These are phyloP conservation scores for Eucalyptus curtisii DNA, from an alignment of 345 rosid species.

Conservation along the genomic window DNA sequence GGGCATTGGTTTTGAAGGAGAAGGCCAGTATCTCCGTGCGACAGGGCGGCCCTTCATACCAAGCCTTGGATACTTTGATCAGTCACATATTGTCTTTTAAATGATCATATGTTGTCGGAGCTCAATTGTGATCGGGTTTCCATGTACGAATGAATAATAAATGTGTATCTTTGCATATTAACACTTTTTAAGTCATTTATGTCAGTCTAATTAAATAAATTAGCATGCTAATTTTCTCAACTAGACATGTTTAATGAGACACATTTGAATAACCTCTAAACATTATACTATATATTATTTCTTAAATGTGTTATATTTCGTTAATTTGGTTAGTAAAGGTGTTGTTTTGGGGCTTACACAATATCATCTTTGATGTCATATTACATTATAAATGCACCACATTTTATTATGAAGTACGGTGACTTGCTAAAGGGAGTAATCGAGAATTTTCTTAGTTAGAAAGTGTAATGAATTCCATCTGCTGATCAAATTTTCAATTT, in stretches of 20 bases:
- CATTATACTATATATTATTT: background rate
- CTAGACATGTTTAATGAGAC: background rate
- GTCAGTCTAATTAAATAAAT: background rate
- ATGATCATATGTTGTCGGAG: background rate
- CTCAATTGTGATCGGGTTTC: background rate
- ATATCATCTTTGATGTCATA: background rate
- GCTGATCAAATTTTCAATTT: no score
- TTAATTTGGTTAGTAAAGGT: background rate
- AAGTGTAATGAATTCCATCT: no score
- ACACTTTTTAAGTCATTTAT: background rate
- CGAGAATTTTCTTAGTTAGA: no score
- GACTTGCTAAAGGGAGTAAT: no score
- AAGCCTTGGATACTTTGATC: conserved; percentile 18
- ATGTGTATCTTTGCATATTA: background rate
- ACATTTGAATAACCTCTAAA: background rate
- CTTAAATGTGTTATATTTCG: background rate
- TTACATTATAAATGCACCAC: background rate
- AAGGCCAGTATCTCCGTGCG: conserved; percentile 7
- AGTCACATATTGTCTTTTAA: background rate
- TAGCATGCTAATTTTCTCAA: background rate
- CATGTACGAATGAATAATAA: background rate
- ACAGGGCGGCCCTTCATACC: conserved; percentile 27
- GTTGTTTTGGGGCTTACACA: background rate
- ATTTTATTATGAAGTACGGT: no score
- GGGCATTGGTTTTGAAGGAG: conserved; percentile 16